These are phyloP conservation scores for Metschnikowia chrysomelidarum DNA, from an alignment of 805 yeast species.

Conservation along the genomic window DNA sequence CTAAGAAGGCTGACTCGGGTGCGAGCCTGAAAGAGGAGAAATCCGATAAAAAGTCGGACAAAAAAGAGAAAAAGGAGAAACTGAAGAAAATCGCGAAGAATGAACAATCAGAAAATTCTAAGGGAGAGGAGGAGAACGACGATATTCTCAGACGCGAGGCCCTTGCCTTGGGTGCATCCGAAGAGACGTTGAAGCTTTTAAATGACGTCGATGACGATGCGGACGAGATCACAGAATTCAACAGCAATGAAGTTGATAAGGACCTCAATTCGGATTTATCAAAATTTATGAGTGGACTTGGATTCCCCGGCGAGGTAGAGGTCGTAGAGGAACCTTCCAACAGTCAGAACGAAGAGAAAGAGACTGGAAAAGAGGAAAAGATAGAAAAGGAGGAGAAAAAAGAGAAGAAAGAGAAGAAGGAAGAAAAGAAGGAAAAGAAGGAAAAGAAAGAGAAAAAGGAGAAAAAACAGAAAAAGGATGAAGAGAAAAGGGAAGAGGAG, in stretches of 20 bases:
- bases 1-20: constrained; percentile 1
- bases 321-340: constrained; percentile 23
- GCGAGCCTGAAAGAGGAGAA: constrained; percentile 1
- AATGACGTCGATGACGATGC: constrained; percentile 53
- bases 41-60: constrained; percentile 16
- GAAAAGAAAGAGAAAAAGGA: constrained; percentile 27
- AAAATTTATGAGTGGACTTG: constrained; percentile 64
- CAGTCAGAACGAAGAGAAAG: constrained; percentile 24
- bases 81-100: constrained; percentile 10
- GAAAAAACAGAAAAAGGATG: constrained; percentile 19
- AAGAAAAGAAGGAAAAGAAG: constrained; percentile 20
- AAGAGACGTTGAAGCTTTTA: constrained; percentile 70
- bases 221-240: constrained; percentile 51
- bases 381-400: constrained; percentile 36
- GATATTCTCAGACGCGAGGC: constrained; percentile 68
- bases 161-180: constrained; percentile 78
- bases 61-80: constrained; percentile 19
- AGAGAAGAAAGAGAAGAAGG: constrained; percentile 33
- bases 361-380: constrained; percentile 35
- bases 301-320: constrained; percentile 42
- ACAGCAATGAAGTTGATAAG: constrained; percentile 39
- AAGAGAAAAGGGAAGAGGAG: constrained; percentile 22
- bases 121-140: constrained; percentile 13
- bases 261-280: constrained; percentile 53
- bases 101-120: constrained; percentile 4